Evolutionary conservation across 2,329 filamentous ascomycete species (phyloP), one percentile per base, ranked within the genome.

Genomic region (Furcasterigmium furcatum): DNA sequence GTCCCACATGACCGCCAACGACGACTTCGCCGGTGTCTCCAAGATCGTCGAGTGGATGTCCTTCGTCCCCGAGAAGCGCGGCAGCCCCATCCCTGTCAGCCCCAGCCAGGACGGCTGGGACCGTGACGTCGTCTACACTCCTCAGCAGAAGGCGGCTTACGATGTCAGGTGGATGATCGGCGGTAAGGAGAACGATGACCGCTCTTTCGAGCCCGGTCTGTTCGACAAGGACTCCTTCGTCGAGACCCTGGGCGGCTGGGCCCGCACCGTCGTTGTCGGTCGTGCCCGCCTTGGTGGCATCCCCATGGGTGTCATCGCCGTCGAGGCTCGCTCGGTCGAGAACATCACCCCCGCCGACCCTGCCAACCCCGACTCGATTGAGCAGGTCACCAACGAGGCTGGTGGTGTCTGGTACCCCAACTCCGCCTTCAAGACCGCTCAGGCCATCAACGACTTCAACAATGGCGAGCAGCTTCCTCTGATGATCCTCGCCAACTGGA

Each of bases 351-450:
- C 94, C 49, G 94, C 94, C 44, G 94, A 99, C 62, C 92, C 94
- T 54, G 94, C 94, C 65, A 99, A 99, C 73, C 91, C 94, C 12
- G 94, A 97, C 72, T 99, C 94, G 4, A 96, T 95, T 57, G 94
- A 99, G 74, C 90, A 96, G 73, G 85, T 97, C 58, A 83, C 79
- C 56, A 92, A 91, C 57, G 94, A 99, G 74, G 94, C 94, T 53
- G 94, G 94, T 76, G 94, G 95, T 74, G 94, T 99, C 22, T 99
- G 94, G 94, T 99, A 97, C 74, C 94, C 94, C 64, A 99, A 99
- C 81, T 97, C 92, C 10, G 94, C 94, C 20, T 99, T 92, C 85
- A 99, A 99, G 87, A 99, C 94, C 51, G 94, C 94, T 4, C 94
- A 99, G 71, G 94, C 94, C 46, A 95, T 99, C 74, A 91, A 87